Evolutionary conservation across 2,329 filamentous ascomycete species (phyloP).

Genomic region (Aureobasidium namibiae): DNA sequence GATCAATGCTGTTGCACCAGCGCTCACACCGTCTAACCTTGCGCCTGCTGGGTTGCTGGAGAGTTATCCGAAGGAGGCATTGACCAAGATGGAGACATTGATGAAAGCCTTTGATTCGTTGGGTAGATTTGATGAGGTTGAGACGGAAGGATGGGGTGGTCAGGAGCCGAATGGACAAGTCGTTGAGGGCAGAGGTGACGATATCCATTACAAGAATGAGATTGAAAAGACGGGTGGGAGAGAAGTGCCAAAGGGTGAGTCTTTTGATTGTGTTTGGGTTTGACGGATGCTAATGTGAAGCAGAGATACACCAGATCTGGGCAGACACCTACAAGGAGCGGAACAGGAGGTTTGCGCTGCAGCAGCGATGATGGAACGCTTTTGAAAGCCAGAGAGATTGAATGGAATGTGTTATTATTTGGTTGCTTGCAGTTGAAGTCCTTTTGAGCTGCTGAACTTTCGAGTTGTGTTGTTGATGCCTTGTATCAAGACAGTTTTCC

Average conservation of each 20-base stretch:
- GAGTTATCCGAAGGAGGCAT: constrained; percentile 30
- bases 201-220: constrained; percentile 21
- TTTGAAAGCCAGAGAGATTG: not conserved
- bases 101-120: constrained; percentile 32
- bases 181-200: constrained; percentile 22
- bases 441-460: not conserved
- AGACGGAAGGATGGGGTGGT: constrained; percentile 19
- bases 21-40: constrained; percentile 32
- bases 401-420: not conserved
- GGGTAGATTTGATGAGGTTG: constrained; percentile 20
- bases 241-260: constrained; percentile 16
- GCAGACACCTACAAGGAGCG: constrained; percentile 22
- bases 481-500: not conserved
- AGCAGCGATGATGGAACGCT: not conserved
- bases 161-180: constrained; percentile 20
- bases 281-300: not conserved
- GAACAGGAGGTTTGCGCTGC: constrained; percentile 19
- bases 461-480: not conserved
- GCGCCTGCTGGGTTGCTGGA: constrained; percentile 31
- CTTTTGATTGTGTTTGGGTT: not conserved
- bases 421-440: not conserved
- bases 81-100: constrained; percentile 34
- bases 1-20: constrained; percentile 35
- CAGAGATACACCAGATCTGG: constrained; percentile 20
- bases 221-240: constrained; percentile 16